Conservation (phyloP, 164 flowering plant species). For the Cinnamomum chago region DNA sequence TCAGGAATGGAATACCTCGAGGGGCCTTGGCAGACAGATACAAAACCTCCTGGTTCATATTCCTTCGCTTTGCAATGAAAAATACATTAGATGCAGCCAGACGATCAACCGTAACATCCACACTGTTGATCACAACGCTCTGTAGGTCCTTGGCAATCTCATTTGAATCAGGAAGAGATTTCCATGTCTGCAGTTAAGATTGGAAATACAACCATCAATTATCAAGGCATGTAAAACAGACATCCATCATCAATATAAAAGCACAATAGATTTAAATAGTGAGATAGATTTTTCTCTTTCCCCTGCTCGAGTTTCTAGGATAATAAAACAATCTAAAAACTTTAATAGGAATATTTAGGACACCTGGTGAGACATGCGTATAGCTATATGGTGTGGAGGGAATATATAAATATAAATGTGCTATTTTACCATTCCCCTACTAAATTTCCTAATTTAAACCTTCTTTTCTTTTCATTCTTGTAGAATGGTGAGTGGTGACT, state of each 20-base stretch:
- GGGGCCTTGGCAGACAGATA: slow-evolving; percentile 86
- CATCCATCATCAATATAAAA: background rate
- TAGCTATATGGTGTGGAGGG: too few species aligned
- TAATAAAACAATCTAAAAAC: too few species aligned
- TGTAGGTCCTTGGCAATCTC: slow-evolving; percentile 76
- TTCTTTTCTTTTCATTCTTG: too few species aligned
- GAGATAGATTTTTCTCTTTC: too few species aligned
- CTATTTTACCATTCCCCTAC: too few species aligned
- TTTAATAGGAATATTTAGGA: too few species aligned
- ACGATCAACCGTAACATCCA: slow-evolving; percentile 66
- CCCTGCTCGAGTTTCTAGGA: too few species aligned
- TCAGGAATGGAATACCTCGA: slow-evolving; percentile 66
- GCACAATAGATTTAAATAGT: too few species aligned
- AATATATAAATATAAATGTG: too few species aligned
- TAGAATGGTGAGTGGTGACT: too few species aligned
- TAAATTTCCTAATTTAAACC: too few species aligned
- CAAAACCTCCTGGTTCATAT: slow-evolving; percentile 84
- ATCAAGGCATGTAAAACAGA: background rate
- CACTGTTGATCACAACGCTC: slow-evolving; percentile 47
- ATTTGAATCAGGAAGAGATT: slow-evolving; percentile 87
- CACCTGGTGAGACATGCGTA: too few species aligned
- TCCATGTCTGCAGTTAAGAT: slow-evolving; percentile 69
- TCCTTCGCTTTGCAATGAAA: slow-evolving; percentile 87
- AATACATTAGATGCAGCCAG: slow-evolving; percentile 79
- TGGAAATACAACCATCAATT: background rate